phyloP scores from a whole-genome alignment of 139 green algal species.

The Klebsormidium nitens region DNA sequence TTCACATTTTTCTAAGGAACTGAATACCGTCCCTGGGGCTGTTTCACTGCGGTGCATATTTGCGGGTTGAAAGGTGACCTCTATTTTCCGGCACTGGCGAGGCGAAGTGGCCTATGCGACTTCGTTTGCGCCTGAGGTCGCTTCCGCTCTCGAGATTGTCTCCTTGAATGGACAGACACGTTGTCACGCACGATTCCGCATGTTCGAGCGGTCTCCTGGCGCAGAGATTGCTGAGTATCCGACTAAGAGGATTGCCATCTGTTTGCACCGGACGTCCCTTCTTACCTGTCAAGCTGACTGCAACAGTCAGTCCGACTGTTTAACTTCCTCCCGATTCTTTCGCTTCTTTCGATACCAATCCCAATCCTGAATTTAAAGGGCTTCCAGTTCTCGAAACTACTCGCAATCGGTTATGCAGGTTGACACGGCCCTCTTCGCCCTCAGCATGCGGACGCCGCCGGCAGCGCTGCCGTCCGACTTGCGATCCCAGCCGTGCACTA shows the following conservation, averaged over 20 bases:
- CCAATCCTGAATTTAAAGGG: too few relatives aligned
- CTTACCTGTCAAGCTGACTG: neutral
- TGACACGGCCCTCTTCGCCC: conserved; percentile 65
- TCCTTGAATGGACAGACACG: too few relatives aligned
- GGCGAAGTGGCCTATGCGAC: too few relatives aligned
- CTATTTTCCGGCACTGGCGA: too few relatives aligned
- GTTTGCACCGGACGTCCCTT: neutral
- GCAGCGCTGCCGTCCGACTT: conserved; percentile 11
- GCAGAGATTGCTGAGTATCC: too few relatives aligned
- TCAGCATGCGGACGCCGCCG: conserved; percentile 45
- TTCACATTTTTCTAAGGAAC: neutral
- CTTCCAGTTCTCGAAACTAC: too few relatives aligned
- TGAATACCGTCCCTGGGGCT: neutral
- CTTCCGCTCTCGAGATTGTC: too few relatives aligned
- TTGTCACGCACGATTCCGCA: too few relatives aligned
- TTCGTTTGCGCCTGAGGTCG: too few relatives aligned
- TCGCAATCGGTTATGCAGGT: too few relatives aligned
- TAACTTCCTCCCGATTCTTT: neutral
- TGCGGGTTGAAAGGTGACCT: neutral
- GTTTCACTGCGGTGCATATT: neutral
- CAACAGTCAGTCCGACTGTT: neutral
- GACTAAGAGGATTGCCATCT: neutral
- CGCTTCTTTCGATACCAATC: neutral
- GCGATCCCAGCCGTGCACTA: conserved; percentile 30
- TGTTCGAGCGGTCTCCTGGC: too few relatives aligned